phyloP scores from a whole-genome alignment of 2,329 filamentous ascomycete genomes.

The Allantophomopsis cytisporea region DNA sequence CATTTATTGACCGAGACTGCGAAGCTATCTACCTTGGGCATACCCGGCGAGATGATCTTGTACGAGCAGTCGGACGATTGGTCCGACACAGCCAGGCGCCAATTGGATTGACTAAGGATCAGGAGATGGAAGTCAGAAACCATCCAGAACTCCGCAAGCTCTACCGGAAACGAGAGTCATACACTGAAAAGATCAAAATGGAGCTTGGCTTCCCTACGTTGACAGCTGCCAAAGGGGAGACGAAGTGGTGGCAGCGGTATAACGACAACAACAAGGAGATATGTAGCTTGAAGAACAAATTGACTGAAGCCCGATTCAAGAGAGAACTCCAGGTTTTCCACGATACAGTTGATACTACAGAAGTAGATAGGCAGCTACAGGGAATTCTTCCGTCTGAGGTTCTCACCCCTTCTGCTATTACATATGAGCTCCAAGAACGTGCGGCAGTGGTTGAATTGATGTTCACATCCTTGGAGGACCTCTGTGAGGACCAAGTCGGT shows the following conservation, averaged over 20 bases:
- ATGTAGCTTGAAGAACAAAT: constrained; percentile 6
- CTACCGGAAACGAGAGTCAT: constrained; percentile 3
- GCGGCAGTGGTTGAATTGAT: constrained; percentile 9
- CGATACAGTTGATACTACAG: constrained; percentile 7
- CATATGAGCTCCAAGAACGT: constrained; percentile 13
- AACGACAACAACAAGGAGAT: constrained; percentile 7
- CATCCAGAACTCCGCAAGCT: constrained; percentile 6
- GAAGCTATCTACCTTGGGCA: constrained; percentile 9
- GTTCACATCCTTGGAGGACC: constrained; percentile 8
- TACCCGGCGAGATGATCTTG: constrained; percentile 5
- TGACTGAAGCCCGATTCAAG: constrained; percentile 7
- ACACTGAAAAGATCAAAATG: constrained; percentile 5
- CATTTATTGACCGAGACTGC: constrained; percentile 9
- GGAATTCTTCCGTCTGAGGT: constrained; percentile 9
- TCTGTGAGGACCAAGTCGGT: constrained; percentile 7
- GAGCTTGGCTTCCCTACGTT: constrained; percentile 7
- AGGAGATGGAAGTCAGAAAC: constrained; percentile 8
- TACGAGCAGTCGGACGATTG: constrained; percentile 4
- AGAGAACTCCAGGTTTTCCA: constrained; percentile 10
- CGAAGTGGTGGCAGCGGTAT: constrained; percentile 4
- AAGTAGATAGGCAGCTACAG: constrained; percentile 10
- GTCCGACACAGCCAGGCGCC: constrained; percentile 5
- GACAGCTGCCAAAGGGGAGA: constrained; percentile 7
- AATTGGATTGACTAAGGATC: constrained; percentile 5
- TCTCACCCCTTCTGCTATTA: constrained; percentile 7